Evolutionary conservation across 176 grass and related monocot species (phyloP), one percentile per base, ranked within the genome.

Genomic region (Bothriochloa decipiens): DNA sequence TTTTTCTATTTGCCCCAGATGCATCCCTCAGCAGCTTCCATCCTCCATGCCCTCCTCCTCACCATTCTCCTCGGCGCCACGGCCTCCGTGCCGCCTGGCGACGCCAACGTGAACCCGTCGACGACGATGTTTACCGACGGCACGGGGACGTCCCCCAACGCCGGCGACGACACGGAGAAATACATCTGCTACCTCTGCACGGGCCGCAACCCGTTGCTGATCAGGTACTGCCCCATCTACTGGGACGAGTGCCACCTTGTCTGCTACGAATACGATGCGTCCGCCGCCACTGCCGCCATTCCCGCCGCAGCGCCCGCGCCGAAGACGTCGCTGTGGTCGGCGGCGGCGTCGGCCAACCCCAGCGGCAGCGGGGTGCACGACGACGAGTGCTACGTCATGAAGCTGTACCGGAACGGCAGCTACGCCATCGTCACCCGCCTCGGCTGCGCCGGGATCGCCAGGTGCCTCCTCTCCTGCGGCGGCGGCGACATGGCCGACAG

Each of bases 151-250:
- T 4, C 55, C 14, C 13, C 0, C 37, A 40, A 0, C 29, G 29
- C 37, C 63, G n/a, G n/a, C n/a, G 62, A 14, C 27, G 28, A 62
- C 72, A 76, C 60, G 63, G 79, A 87, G 50, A 82, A 8, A 22
- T 87, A 87, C 72, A 36, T 83, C 86, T 87, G 79, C 79, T 87
- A 87, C 86, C 86, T 87, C 39, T 87, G 86, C 79, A 46, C 65
- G 22, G 63, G 40, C 27, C 79, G 72, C 65, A 77, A 87, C 72
- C 79, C 79, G 72, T 43, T 87, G 65, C 11, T 87, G 65, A 69
- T 87, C 28, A 70, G 50, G 50, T 76, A 47, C 28, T 87, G 86
- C 79, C 86, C 86, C 64, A 77, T 68, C 78, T 81, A 82, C 46
- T 81, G 77, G 78, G 45, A 87, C 78, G 52, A 32, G n/a, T 87